These are phyloP conservation scores for Fusarium falciforme DNA, from an alignment of 2,329 filamentous ascomycete species.

Conservation along the genomic window DNA sequence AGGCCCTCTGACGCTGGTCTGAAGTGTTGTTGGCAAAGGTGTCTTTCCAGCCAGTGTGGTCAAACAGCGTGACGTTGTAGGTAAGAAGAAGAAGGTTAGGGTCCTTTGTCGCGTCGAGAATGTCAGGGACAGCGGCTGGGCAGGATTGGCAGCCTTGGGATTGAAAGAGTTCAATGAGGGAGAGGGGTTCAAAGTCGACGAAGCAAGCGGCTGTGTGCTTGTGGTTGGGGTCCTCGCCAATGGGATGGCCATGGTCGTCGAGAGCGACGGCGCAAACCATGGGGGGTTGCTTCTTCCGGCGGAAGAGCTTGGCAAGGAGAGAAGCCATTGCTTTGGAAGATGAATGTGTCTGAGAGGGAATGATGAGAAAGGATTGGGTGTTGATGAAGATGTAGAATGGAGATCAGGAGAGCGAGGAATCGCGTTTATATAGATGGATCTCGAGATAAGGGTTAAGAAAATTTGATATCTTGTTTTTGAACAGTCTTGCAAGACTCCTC, in stretches of 20 bases:
- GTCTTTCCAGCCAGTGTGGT: constrained; percentile 50
- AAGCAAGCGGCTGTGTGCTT: constrained; percentile 49
- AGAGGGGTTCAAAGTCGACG: constrained; percentile 47
- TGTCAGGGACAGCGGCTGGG: constrained; percentile 46
- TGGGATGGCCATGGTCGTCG: constrained; percentile 37
- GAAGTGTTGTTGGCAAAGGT: constrained; percentile 43
- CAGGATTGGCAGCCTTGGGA: constrained; percentile 50
- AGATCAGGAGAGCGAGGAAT: neutral
- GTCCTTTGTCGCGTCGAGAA: constrained; percentile 44
- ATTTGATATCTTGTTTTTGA: neutral
- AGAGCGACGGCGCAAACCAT: constrained; percentile 47
- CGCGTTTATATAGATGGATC: neutral
- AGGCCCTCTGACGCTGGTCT: constrained; percentile 50
- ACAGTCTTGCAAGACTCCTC: neutral
- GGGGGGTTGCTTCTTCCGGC: constrained; percentile 47
- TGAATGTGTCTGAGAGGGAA: too few relatives aligned
- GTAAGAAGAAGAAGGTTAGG: constrained; percentile 49
- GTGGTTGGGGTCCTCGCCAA: constrained; percentile 47
- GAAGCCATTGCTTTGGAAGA: constrained; percentile 13
- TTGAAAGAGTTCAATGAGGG: constrained; percentile 51
- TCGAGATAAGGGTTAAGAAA: neutral
- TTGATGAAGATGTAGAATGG: neutral
- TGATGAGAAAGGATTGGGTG: neutral
- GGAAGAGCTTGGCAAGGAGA: constrained; percentile 42
- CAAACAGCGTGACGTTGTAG: constrained; percentile 50